Conservation (phyloP, 2,329 filamentous ascomycete species). For the Eutypa lata region DNA sequence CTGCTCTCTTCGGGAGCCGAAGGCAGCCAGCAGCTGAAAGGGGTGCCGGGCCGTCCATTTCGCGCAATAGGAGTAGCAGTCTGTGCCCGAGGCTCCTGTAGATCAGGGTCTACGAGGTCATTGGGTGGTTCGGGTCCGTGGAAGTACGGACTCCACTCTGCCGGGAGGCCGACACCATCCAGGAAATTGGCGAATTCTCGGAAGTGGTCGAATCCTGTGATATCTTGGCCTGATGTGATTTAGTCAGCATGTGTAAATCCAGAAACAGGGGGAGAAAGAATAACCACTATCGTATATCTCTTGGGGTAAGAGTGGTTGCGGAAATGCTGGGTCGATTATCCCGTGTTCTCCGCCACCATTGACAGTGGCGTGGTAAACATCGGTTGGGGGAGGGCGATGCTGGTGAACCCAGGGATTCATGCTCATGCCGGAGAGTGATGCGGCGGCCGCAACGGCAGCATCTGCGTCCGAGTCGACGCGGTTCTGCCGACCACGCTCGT, state of each 20-base stretch:
- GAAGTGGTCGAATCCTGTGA: slow-evolving; percentile 28
- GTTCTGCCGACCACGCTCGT: slow-evolving; percentile 7
- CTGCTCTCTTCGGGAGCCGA: slow-evolving; percentile 30
- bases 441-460: slow-evolving; percentile 22
- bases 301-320: not conserved
- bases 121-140: slow-evolving; percentile 22
- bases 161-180: slow-evolving; percentile 33
- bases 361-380: not conserved
- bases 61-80: slow-evolving; percentile 7
- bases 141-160: slow-evolving; percentile 37
- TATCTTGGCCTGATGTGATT: slow-evolving; percentile 10
- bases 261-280: no score
- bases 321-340: not conserved
- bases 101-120: slow-evolving; percentile 17
- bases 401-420: slow-evolving; percentile 16
- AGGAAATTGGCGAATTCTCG: slow-evolving; percentile 36
- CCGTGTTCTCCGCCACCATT: not conserved
- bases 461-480: slow-evolving; percentile 12
- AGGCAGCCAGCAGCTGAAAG: slow-evolving; percentile 36
- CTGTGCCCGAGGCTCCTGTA: slow-evolving; percentile 10
- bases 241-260: no score
- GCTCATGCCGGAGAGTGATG: slow-evolving; percentile 26
- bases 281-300: not conserved
- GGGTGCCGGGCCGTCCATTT: slow-evolving; percentile 26
- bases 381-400: not conserved